A percentile compares a stretch with the other conserved stretches of the same genome.
These are phyloP conservation scores for Nigrograna mackinnonii DNA, from an alignment of 2,329 filamentous ascomycete genomes.

Conservation along the genomic window DNA sequence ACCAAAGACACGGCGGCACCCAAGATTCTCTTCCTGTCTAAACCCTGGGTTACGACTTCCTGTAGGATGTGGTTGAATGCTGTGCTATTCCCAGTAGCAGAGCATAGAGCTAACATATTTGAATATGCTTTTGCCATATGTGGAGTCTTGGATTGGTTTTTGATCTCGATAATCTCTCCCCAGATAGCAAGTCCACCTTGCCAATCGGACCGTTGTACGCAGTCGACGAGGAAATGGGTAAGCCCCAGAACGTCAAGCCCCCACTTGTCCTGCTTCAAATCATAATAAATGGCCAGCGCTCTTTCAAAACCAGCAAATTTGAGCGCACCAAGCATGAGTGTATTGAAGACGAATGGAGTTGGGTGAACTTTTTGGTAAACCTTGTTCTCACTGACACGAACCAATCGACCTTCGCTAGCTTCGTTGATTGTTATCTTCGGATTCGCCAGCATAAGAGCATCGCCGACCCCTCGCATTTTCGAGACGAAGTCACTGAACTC, in stretches of 20 bases:
- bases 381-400: constrained; percentile 23
- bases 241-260: constrained; percentile 46
- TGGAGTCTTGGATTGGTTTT: constrained; percentile 15
- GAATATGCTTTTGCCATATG: constrained; percentile 33
- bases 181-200: constrained; percentile 42
- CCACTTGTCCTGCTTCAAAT: constrained; percentile 51
- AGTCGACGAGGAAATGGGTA: constrained; percentile 44
- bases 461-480: constrained; percentile 44
- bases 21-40: constrained; percentile 29
- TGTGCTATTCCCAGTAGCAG: constrained; percentile 30
- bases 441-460: constrained; percentile 45
- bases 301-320: constrained; percentile 50
- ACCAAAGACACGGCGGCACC: constrained; percentile 17
- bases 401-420: constrained; percentile 25
- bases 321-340: constrained; percentile 46
- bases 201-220: constrained; percentile 42
- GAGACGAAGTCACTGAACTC: constrained; percentile 44
- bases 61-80: constrained; percentile 35
- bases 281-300: constrained; percentile 45
- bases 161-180: constrained; percentile 44
- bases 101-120: constrained; percentile 36
- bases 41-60: constrained; percentile 25
- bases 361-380: constrained; percentile 49
- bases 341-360: constrained; percentile 48
- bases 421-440: constrained; percentile 42